These are phyloP conservation scores for Petrea volubilis DNA, from an alignment of 257 asterid genomes.

Conservation along the genomic window DNA sequence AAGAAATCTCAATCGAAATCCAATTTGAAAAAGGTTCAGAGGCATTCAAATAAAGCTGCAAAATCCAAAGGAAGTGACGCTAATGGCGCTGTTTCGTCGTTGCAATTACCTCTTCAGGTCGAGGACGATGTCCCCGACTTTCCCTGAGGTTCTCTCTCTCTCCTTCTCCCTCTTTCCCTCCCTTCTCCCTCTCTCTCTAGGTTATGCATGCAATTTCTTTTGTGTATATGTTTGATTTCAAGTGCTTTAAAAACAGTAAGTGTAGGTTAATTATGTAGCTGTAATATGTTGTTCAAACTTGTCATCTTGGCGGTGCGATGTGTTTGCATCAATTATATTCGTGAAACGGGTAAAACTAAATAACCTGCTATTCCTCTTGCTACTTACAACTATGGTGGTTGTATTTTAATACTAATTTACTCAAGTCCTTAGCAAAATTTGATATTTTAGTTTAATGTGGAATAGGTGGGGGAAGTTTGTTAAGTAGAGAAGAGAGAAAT, in stretches of 20 bases:
- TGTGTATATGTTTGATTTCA: neutral
- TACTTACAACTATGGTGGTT: neutral
- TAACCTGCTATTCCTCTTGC: neutral
- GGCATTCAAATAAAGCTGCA: constrained; percentile 10
- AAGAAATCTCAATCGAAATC: constrained; percentile 27
- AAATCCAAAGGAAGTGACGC: constrained; percentile 15
- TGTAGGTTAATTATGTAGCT: neutral
- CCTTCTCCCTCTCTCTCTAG: neutral
- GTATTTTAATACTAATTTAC: neutral
- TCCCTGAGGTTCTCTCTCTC: constrained; percentile 61
- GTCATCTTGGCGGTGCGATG: neutral
- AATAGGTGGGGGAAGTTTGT: constrained; percentile 67
- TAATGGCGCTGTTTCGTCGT: constrained; percentile 19
- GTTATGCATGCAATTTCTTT: neutral
- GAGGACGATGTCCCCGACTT: constrained; percentile 86
- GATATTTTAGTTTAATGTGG: neutral
- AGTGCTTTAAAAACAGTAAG: neutral
- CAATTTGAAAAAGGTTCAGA: constrained; percentile 13
- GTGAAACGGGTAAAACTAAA: neutral
- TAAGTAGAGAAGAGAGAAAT: constrained; percentile 51
- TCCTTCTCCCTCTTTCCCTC: neutral
- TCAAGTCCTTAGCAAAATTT: neutral
- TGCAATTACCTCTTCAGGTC: constrained; percentile 39
- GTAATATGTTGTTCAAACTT: neutral
- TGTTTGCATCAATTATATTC: neutral